Percentiles rank a stretch among this genome's conserved stretches.
Evolutionary conservation across 805 yeast species (phyloP).

Genomic region (Saccharomycopsis lassenensis): DNA sequence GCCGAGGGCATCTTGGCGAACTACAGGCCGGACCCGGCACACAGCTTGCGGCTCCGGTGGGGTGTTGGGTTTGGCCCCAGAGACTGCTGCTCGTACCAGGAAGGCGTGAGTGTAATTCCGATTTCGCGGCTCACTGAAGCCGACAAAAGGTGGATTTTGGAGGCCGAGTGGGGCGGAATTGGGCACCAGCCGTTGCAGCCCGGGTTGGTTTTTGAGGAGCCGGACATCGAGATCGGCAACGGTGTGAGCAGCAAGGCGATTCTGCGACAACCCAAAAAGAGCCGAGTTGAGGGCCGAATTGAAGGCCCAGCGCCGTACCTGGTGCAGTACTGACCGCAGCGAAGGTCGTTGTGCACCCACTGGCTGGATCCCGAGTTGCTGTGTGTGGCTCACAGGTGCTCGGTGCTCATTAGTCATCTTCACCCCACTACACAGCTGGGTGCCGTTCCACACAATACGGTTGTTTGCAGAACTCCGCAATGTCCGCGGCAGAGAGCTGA

Average conservation of each 20-base stretch:
- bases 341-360: too few species aligned
- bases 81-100: conserved; percentile 92
- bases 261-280: too few species aligned
- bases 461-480: too few species aligned
- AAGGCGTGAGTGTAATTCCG: conserved; percentile 83
- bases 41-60: conserved; percentile 80
- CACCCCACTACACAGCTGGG: too few species aligned
- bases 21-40: conserved; percentile 57
- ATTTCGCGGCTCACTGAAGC: conserved; percentile 86
- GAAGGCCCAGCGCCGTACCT: too few species aligned
- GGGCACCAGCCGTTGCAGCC: conserved; percentile 73
- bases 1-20: conserved; percentile 73
- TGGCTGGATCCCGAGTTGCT: too few species aligned
- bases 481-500: too few species aligned
- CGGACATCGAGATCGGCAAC: conserved; percentile 93
- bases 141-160: conserved; percentile 77
- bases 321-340: too few species aligned
- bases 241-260: conserved; percentile 90
- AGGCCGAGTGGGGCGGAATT: conserved; percentile 96
- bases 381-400: too few species aligned
- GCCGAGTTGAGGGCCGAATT: too few species aligned
- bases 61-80: conserved; percentile 99
- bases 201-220: conserved; percentile 87
- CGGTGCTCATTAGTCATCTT: too few species aligned
- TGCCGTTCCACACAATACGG: too few species aligned